Evolutionary conservation across 305 asterid genomes (phyloP).

Genomic region (Euphrasia arctica): DNA sequence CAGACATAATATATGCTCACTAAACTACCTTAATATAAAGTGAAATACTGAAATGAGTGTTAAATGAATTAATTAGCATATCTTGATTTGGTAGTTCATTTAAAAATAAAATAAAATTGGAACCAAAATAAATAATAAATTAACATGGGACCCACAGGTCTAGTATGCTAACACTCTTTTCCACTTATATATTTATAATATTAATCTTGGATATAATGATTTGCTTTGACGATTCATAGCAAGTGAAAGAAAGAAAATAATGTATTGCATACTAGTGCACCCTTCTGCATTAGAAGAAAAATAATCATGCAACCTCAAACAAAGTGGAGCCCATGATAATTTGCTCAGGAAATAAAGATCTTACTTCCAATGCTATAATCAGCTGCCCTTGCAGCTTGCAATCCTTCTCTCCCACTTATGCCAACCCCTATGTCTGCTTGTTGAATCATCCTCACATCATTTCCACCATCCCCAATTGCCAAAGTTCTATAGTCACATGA

Average conservation of each 20-base stretch:
- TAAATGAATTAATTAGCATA: constrained; percentile 15
- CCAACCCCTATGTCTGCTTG: constrained; percentile 99
- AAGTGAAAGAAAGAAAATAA: not conserved
- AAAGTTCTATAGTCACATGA: constrained; percentile 88
- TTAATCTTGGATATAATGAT: not conserved
- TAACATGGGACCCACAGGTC: not conserved
- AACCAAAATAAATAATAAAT: constrained; percentile 1
- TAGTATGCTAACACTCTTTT: constrained; percentile 11
- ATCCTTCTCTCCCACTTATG: constrained; percentile 98
- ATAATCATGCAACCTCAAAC: constrained; percentile 15
- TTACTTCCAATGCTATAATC: constrained; percentile 98
- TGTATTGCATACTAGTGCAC: not conserved
- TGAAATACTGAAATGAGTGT: not conserved
- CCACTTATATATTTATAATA: constrained; percentile 18
- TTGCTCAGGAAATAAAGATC: constrained; percentile 29
- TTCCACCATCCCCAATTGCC: constrained; percentile 99
- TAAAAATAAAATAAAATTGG: constrained; percentile 4
- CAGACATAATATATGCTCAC: constrained; percentile 7
- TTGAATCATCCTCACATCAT: constrained; percentile 98
- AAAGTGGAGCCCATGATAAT: constrained; percentile 16
- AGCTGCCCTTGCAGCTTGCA: constrained; percentile 99
- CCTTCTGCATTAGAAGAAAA: constrained; percentile 10
- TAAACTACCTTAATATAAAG: constrained; percentile 1
- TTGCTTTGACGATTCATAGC: constrained; percentile 14
- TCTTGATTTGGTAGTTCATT: constrained; percentile 2